Percentiles rank a stretch among this genome's conserved stretches.
phyloP scores from a whole-genome alignment of 2,329 filamentous ascomycete genomes.

The Colletotrichum chrysophilum region DNA sequence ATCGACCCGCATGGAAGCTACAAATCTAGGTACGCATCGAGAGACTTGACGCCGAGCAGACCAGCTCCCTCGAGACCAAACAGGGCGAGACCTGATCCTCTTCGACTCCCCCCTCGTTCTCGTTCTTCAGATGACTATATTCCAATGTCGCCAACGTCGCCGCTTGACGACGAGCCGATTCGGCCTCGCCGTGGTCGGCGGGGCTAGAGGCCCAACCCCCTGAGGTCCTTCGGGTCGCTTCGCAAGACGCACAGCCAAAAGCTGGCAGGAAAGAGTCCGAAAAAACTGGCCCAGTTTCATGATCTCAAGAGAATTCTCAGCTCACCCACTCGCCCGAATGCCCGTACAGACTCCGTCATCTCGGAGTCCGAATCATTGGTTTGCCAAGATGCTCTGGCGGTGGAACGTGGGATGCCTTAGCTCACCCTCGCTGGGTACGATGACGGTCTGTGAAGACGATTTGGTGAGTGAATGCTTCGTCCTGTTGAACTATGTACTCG shows the following conservation, averaged over 20 bases:
- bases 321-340: neutral
- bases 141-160: neutral
- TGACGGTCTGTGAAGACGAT: neutral
- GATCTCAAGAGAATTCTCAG: neutral
- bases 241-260: neutral
- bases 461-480: conserved; percentile 17
- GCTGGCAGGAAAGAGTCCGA: neutral
- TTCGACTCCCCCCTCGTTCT: neutral
- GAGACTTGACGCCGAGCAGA: neutral
- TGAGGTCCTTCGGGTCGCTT: neutral
- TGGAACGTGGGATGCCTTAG: neutral
- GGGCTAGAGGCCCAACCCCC: neutral
- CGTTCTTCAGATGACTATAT: neutral
- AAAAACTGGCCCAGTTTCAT: neutral
- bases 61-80: neutral
- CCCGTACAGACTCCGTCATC: neutral
- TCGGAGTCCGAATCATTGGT: conserved; percentile 4
- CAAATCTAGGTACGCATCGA: neutral
- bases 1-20: neutral
- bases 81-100: neutral
- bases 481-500: conserved; percentile 16
- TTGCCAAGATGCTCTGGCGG: neutral
- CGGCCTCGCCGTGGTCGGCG: neutral
- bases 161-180: neutral
- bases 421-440: neutral